Base-by-base conservation (phyloP, 257 asterid species). In the Vinca minor region DNA sequence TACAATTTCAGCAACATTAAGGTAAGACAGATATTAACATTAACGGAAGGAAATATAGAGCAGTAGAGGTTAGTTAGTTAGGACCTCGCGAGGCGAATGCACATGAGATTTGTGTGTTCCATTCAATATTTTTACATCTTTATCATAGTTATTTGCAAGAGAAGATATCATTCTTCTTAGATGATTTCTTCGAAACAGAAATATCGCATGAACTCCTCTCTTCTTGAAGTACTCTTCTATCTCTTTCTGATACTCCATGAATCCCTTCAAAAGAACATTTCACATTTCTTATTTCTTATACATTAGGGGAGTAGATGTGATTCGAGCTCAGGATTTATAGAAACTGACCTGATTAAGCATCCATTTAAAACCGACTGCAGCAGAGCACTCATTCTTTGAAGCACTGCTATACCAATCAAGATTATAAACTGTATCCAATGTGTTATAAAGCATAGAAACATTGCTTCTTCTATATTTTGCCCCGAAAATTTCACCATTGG, bases 311-410 rank as follows among this genome's bases (percentile, higher is more conserved):
- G n/a, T n/a, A n/a, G n/a, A n/a, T n/a, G n/a, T n/a, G n/a, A n/a
- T n/a, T n/a, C n/a, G n/a, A n/a, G n/a, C n/a, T n/a, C n/a, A n/a
- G n/a, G n/a, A n/a, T n/a, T n/a, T n/a, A n/a, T n/a, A n/a, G 53
- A 1, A 4, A 59, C 62, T 60, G 69, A 83, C 97, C 95, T 91
- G 97, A 74, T 91, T 91, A 45, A 91, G 85, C 97, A 91, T 91
- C 95, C 97, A 91, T 76, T 91, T 91, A 75, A 91, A 87, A 26
- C 97, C 97, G 54, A 91, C 80, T 10, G 96, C 96, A 56, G 91
- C 91, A 0, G 91, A 69, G 76, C 97, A 91, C 62, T 83, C 89
- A 56, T 88, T 87, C 84, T 88, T 91, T 46, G 96, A 77, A 1
- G 97, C 85, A 34, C 97, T 91, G 55, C 70, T 63, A 3, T 14